Evolutionary conservation across 2,329 filamentous ascomycete species (phyloP).

Genomic region (Paecilomyces sp.): DNA sequence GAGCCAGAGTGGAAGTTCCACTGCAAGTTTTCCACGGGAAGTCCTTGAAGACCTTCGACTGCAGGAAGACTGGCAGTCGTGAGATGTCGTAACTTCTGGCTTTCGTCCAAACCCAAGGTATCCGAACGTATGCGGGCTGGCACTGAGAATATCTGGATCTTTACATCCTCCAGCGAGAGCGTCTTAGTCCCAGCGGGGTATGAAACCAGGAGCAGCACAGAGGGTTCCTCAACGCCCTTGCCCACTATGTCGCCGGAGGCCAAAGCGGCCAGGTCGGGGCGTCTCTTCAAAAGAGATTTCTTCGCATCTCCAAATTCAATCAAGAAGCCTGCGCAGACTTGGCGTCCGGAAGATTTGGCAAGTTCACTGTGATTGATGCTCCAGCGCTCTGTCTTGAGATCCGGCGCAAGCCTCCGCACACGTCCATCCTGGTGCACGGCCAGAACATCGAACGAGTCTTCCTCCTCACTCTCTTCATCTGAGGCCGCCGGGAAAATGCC

Average conservation of each 20-base stretch:
- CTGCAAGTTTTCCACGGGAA: slow-evolving; percentile 11
- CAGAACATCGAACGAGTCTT: slow-evolving; percentile 31
- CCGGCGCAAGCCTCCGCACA: slow-evolving; percentile 32
- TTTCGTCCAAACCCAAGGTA: slow-evolving; percentile 17
- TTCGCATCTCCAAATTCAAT: slow-evolving; percentile 35
- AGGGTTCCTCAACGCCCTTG: slow-evolving; percentile 21
- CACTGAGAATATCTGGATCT: slow-evolving; percentile 33
- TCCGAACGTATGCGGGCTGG: slow-evolving; percentile 17
- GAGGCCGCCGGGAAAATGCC: slow-evolving; percentile 26
- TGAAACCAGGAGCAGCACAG: slow-evolving; percentile 33
- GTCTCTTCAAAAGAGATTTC: slow-evolving; percentile 31
- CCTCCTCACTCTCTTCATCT: slow-evolving; percentile 14
- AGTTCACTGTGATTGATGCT: slow-evolving; percentile 28
- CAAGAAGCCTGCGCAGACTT: slow-evolving; percentile 29
- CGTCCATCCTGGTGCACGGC: slow-evolving; percentile 38
- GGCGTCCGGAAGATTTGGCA: slow-evolving; percentile 18
- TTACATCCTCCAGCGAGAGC: slow-evolving; percentile 27
- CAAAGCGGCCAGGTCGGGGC: slow-evolving; percentile 32
- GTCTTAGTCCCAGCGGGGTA: slow-evolving; percentile 23
- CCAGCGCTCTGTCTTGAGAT: slow-evolving; percentile 34
- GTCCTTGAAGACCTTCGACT: slow-evolving; percentile 14
- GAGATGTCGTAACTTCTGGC: slow-evolving; percentile 29
- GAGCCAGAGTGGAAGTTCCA: slow-evolving; percentile 36
- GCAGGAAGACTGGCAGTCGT: slow-evolving; percentile 28
- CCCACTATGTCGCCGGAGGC: slow-evolving; percentile 24